Base-by-base conservation (phyloP, 2,329 filamentous ascomycete species). In the Colletotrichum viniferum region DNA sequence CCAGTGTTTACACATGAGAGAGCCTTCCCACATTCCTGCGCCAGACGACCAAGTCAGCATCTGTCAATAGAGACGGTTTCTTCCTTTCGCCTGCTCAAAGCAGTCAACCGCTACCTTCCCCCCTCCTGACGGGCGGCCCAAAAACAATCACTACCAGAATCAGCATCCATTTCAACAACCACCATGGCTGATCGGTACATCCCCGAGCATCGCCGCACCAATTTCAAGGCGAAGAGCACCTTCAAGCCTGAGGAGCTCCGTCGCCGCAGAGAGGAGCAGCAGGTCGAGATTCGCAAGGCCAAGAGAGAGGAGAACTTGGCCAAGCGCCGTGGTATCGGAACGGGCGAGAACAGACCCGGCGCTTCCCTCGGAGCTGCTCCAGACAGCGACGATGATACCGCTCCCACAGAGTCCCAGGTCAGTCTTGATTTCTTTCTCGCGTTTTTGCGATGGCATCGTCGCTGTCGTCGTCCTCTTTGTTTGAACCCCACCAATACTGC, bases 211-310 rank as follows among this genome's bases (percentile, higher is more conserved):
- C 96, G 97, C 86, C 96, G 97, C 85, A 98, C 95, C 79, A 96
- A 98, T 89, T 99, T 98, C 93, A 99, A 99, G 94, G 97, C 97
- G 71, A 98, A 98, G 92, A 96, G 95, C 88, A 95, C 95, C 83
- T 98, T 99, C 91, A 98, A 98, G 92, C 96, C 96, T 82, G 97
- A 99, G 86, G 97, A 99, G 90, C 94, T 99, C 79, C 95, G 97
- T 85, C 96, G 97, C 83, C 97, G 97, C 85, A 97, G 97, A 84
- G 97, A 99, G 86, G 97, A 99, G 88, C 96, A 98, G 87, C 97
- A 98, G 89, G 97, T 99, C 79, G 97, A 99, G 89, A 99, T 99
- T 84, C 94, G 97, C 85, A 98, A 98, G 89, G 95, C 96, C 79
- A 98, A 98, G 92, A 94, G 97, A 84, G 97, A 99, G 88, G 97